Evolutionary conservation across 129 eudicot genomes (phyloP).

Genomic region (Smallanthus sonchifolius): DNA sequence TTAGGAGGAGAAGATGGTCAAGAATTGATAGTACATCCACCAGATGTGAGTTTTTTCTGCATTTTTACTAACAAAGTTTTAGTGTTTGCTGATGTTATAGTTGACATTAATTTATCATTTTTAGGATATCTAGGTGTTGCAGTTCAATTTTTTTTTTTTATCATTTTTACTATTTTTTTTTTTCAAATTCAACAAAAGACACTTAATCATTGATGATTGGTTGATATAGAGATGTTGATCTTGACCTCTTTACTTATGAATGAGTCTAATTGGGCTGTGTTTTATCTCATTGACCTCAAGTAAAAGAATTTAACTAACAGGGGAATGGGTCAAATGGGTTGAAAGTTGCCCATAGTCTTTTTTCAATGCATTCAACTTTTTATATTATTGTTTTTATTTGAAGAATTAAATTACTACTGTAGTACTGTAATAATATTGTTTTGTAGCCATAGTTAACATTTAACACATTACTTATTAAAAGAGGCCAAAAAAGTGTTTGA

Average conservation of each 20-base stretch:
- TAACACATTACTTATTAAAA: background rate
- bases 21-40: slow-evolving; percentile 82
- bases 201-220: background rate
- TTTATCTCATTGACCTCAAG: background rate
- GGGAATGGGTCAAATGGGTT: background rate
- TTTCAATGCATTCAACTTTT: background rate
- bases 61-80: background rate
- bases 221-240: background rate
- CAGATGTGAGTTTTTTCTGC: slow-evolving; percentile 47
- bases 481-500: background rate
- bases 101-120: background rate
- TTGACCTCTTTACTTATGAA: background rate
- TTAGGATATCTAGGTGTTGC: no score
- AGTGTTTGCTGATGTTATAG: background rate
- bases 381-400: background rate
- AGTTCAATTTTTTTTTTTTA: no score
- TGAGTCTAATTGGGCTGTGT: background rate
- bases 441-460: background rate
- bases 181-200: background rate
- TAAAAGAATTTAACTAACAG: background rate
- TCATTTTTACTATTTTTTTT: background rate
- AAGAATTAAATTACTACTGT: background rate
- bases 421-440: background rate
- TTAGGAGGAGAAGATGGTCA: slow-evolving; percentile 92
- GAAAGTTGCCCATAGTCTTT: background rate